Percentiles rank a stretch among this genome's conserved stretches.
phyloP scores from a whole-genome alignment of 345 rosid species.

The Eucalyptus sp. region DNA sequence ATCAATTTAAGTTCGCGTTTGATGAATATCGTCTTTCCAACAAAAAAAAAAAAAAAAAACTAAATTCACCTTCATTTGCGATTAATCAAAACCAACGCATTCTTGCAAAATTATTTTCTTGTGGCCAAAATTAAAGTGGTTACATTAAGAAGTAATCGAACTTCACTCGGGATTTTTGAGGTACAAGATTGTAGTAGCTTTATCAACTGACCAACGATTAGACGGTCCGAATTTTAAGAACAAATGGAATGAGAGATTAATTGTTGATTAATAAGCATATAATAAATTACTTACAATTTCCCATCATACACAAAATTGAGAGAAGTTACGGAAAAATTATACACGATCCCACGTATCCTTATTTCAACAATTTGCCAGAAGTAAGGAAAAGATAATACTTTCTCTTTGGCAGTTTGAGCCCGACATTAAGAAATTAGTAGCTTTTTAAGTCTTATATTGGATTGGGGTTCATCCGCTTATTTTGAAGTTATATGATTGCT shows the following conservation, averaged over 20 bases:
- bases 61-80: not conserved
- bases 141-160: not conserved
- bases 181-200: no score
- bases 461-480: not conserved
- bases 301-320: not conserved
- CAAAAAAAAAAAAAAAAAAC: not conserved
- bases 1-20: not conserved
- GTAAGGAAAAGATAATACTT: not conserved
- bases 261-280: no score
- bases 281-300: no score
- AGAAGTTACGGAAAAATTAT: no score
- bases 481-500: not conserved
- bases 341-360: accelerated
- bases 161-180: not conserved
- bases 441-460: not conserved
- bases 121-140: accelerated
- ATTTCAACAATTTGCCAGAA: not conserved
- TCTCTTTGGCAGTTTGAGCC: not conserved
- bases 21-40: not conserved
- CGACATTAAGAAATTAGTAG: not conserved
- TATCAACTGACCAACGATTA: not conserved
- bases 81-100: not conserved
- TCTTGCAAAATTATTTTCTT: not conserved
- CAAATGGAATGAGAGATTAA: not conserved
- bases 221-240: not conserved